phyloP scores from a whole-genome alignment of 1,139 yeast genomes.

The Geotrichum cucujoidarum region DNA sequence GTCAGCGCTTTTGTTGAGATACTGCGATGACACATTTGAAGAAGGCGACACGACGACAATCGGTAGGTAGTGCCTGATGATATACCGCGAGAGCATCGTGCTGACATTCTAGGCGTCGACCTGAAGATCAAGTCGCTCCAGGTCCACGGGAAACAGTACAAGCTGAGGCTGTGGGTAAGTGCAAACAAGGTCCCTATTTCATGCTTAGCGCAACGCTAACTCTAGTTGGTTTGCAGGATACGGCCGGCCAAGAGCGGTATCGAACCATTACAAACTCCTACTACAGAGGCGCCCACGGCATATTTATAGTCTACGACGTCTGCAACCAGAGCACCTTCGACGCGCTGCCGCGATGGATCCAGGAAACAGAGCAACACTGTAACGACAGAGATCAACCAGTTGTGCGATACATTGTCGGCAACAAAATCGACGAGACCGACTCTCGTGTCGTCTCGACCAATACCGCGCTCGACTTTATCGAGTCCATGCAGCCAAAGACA shows the following conservation, averaged over 20 bases:
- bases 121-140: slow-evolving; percentile 15
- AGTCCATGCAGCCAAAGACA: slow-evolving; percentile 10
- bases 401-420: slow-evolving; percentile 42
- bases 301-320: slow-evolving; percentile 90
- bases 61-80: slow-evolving; percentile 5
- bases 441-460: slow-evolving; percentile 21
- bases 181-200: background rate
- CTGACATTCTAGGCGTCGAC: slow-evolving; percentile 15
- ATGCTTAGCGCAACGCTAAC: background rate
- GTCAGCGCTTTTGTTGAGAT: slow-evolving; percentile 16
- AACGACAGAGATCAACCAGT: slow-evolving; percentile 21
- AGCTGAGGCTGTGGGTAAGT: slow-evolving; percentile 18
- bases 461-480: slow-evolving; percentile 13
- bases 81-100: background rate
- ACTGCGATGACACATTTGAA: slow-evolving; percentile 18
- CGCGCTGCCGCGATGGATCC: slow-evolving; percentile 22
- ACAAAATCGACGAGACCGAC: slow-evolving; percentile 38
- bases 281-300: slow-evolving; percentile 98
- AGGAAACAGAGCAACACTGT: slow-evolving; percentile 18
- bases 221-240: too few species aligned
- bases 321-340: slow-evolving; percentile 91
- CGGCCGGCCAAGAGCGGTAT: slow-evolving; percentile 98
- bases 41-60: slow-evolving; percentile 17
- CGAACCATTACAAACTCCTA: slow-evolving; percentile 97
- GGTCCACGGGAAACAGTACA: slow-evolving; percentile 19